phyloP scores from a whole-genome alignment of 805 yeast genomes.

The Priceomyces medius region DNA sequence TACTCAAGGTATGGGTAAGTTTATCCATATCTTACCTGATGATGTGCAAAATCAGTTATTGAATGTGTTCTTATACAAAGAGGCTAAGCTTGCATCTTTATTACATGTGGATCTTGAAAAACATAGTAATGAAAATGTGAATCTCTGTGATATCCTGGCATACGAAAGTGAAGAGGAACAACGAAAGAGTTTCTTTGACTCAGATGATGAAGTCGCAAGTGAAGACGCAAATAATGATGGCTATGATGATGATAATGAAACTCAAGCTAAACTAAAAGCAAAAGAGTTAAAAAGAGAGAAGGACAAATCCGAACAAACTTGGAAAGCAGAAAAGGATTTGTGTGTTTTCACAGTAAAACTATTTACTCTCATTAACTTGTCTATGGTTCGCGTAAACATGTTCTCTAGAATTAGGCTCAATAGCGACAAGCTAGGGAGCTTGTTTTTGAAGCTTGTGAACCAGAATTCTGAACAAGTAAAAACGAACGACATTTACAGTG shows the following conservation, averaged over 20 bases:
- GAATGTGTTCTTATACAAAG: constrained; percentile 49
- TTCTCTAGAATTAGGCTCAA: constrained; percentile 38
- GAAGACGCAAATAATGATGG: constrained; percentile 8
- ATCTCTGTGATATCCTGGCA: constrained; percentile 27
- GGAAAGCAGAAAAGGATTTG: constrained; percentile 42
- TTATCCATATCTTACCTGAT: constrained; percentile 22
- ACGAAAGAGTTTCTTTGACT: constrained; percentile 12
- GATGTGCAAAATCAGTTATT: constrained; percentile 32
- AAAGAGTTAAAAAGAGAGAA: constrained; percentile 1
- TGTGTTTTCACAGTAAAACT: constrained; percentile 43
- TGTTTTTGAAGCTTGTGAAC: constrained; percentile 23
- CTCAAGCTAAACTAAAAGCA: constrained; percentile 2
- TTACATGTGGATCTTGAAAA: constrained; percentile 46
- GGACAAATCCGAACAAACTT: constrained; percentile 15
- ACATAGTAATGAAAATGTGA: constrained; percentile 51
- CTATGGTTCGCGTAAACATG: constrained; percentile 26
- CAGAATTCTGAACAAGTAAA: constrained; percentile 11
- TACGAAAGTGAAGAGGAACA: constrained; percentile 5
- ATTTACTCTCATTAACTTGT: constrained; percentile 30
- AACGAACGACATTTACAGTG: not conserved
- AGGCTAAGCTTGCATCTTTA: constrained; percentile 42
- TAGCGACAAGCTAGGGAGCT: constrained; percentile 31
- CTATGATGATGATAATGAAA: constrained; percentile 10
- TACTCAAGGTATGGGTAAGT: constrained; percentile 16
- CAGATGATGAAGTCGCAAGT: constrained; percentile 8